Conservation (phyloP, 306 rosid genomes). For the Castanea sativa region DNA sequence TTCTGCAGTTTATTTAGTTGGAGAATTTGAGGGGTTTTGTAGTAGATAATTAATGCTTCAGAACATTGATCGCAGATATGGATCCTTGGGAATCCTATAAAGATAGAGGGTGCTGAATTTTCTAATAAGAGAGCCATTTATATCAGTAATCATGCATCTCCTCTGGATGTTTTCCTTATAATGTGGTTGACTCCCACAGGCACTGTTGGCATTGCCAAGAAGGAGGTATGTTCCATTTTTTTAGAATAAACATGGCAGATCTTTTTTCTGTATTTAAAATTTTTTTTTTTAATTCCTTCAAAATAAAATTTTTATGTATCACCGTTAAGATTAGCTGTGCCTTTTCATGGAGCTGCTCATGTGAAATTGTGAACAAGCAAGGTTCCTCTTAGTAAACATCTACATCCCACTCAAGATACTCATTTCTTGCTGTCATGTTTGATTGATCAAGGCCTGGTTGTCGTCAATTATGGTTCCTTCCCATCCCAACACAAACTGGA, state of each 20-base stretch:
- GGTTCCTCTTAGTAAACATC: background rate
- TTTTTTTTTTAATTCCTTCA: background rate
- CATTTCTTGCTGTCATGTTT: background rate
- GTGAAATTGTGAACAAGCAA: background rate
- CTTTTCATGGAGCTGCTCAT: background rate
- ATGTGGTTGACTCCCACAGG: slow-evolving; percentile 68
- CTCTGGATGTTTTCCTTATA: slow-evolving; percentile 51
- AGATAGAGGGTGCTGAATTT: slow-evolving; percentile 56
- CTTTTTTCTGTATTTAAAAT: background rate
- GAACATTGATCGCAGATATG: slow-evolving; percentile 46
- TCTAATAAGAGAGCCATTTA: slow-evolving; percentile 50
- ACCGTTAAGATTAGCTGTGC: background rate
- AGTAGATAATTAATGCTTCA: slow-evolving; percentile 14
- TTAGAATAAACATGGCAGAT: background rate
- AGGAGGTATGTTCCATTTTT: slow-evolving; percentile 43
- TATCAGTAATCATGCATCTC: slow-evolving; percentile 68
- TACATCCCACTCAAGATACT: background rate
- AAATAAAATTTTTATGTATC: background rate
- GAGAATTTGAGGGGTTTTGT: slow-evolving; percentile 1
- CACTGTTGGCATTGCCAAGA: slow-evolving; percentile 67
- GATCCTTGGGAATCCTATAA: slow-evolving; percentile 67
- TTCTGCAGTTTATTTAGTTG: background rate
- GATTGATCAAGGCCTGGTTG: background rate
- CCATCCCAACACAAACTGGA: background rate
- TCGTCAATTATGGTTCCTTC: background rate